Base-by-base conservation (phyloP, 202 grass and related monocot species). In the Digitaria exilis region DNA sequence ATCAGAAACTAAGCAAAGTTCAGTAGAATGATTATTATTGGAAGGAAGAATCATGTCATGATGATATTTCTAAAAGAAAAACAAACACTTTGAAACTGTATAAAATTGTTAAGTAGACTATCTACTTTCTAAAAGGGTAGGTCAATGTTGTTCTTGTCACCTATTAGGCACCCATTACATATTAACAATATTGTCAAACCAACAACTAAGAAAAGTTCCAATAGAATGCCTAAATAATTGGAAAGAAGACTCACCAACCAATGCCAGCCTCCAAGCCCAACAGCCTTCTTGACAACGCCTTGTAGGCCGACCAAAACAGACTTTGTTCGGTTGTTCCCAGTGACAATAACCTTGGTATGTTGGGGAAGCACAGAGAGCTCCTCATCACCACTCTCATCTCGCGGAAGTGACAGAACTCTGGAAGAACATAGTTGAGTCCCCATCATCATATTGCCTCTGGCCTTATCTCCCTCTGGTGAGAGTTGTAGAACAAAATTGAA, bases 251-350 rank as follows among this genome's bases (percentile, higher is more conserved):
- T 85, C 74, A 97, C 95, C 95, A 97, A 82, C 95, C 88, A 97
- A 79, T 97, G 95, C 95, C 95, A 97, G 64, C 95, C 95, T 69
- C 95, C 95, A 59, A 97, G 92, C n/a, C 95, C 95, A 67, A 97
- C 92, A 79, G 92, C 90, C 83, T 97, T 97, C 90, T 97, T 97
- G 65, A 97, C 92, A 63, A 97, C 95, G 10, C 95, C 95, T 84
- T 97, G 90, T 8, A 97, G 84, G 34, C 95, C 95, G 14, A 97
- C 95, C 59, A 97, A 86, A 35, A 97, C 90, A n/a, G 95, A 97
- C 65, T 97, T 97, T 29, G 95, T 97, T 41, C 95, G 88, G 88
- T 97, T 97, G 88, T 97, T 97, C 55, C 95, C 95, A 6, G 91
- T 97, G 60, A 97, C 90, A 46, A 94, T 80, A 75, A 97, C 95